Evolutionary conservation across 306 rosid genomes (phyloP).

Genomic region (Hippophae gyantsensis): DNA sequence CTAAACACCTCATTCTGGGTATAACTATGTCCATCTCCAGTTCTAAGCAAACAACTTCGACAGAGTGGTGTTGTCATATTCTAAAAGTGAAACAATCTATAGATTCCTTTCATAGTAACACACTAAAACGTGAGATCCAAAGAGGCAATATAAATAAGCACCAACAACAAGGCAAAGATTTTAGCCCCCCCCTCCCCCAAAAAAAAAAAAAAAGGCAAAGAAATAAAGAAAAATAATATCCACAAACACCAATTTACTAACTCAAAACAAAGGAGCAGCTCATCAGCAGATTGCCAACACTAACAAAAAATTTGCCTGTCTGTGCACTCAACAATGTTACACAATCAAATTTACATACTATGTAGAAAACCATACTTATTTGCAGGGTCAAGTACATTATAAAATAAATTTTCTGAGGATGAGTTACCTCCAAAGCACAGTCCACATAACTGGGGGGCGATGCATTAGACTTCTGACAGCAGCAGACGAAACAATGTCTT

Average conservation of each 20-base stretch:
- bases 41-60: too few species aligned
- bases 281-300: not conserved
- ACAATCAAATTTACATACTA: not conserved
- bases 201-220: too few species aligned
- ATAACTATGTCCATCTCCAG: too few species aligned
- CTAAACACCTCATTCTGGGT: too few species aligned
- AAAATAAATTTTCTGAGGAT: constrained; percentile 1
- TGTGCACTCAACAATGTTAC: not conserved
- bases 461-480: constrained; percentile 44
- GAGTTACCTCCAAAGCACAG: constrained; percentile 52
- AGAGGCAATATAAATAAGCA: not conserved
- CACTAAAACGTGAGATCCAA: not conserved
- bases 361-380: not conserved
- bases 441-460: constrained; percentile 44
- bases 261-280: not conserved
- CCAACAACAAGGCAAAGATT: too few species aligned
- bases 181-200: too few species aligned
- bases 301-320: not conserved
- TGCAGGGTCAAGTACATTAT: not conserved
- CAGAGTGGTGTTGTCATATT: too few species aligned
- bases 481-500: constrained; percentile 56
- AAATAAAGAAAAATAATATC: too few species aligned
- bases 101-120: too few species aligned
- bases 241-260: too few species aligned
- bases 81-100: too few species aligned